These are phyloP conservation scores for Saccharomycopsis javanensis DNA, from an alignment of 805 yeast genomes.

Conservation along the genomic window DNA sequence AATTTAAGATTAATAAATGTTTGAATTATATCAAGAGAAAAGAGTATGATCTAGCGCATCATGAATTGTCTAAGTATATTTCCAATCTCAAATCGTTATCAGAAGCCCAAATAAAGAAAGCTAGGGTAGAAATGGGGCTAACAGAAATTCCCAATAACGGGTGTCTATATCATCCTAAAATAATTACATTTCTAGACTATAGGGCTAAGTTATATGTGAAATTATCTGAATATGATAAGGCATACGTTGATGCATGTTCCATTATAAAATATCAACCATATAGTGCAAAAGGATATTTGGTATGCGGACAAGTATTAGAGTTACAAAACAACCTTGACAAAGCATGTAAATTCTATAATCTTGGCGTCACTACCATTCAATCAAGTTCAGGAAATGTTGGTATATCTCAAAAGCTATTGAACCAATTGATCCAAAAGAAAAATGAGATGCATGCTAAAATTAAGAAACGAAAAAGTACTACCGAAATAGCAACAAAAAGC, in stretches of 20 bases:
- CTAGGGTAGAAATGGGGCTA: slow-evolving; percentile 7
- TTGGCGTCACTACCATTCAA: slow-evolving; percentile 6
- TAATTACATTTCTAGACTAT: slow-evolving; percentile 6
- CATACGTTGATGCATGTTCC: slow-evolving; percentile 15
- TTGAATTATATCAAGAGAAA: slow-evolving; percentile 4
- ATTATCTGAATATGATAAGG: slow-evolving; percentile 19
- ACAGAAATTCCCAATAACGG: slow-evolving; percentile 8
- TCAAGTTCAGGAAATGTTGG: slow-evolving; percentile 4
- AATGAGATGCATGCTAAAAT: neutral
- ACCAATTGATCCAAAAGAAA: slow-evolving; percentile 1
- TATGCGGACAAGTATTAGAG: slow-evolving; percentile 12
- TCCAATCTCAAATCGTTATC: neutral
- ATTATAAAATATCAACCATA: slow-evolving; percentile 13
- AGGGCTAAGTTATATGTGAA: slow-evolving; percentile 23
- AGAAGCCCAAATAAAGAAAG: slow-evolving; percentile 5
- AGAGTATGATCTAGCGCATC: slow-evolving; percentile 2
- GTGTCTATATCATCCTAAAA: slow-evolving; percentile 12
- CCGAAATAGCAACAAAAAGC: neutral
- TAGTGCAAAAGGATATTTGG: slow-evolving; percentile 15
- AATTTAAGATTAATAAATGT: neutral
- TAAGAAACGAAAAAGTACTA: neutral
- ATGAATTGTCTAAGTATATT: neutral
- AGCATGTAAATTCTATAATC: slow-evolving; percentile 7
- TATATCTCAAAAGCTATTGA: slow-evolving; percentile 4
- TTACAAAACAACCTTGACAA: neutral